phyloP scores from a whole-genome alignment of 1,139 yeast genomes.

The Scheffersomyces titani region DNA sequence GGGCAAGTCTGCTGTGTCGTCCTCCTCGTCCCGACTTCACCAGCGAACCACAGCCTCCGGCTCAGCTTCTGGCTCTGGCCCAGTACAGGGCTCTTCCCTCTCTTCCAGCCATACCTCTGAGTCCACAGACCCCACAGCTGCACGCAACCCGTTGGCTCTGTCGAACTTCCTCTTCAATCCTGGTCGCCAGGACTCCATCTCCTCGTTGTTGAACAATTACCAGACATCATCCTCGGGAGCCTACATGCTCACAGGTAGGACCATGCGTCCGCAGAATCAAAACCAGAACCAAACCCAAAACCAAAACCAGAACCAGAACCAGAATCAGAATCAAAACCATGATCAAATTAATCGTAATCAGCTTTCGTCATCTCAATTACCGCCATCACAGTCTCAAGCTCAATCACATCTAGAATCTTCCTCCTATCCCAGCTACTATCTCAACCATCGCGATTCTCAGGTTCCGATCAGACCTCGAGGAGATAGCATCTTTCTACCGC shows the following conservation, averaged over 20 bases:
- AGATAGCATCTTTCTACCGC: constrained; percentile 26
- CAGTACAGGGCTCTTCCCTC: background rate
- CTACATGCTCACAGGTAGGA: constrained; percentile 5
- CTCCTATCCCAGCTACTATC: constrained; percentile 17
- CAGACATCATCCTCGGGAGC: constrained; percentile 10
- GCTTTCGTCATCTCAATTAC: background rate
- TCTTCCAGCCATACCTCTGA: background rate
- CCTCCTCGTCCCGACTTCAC: constrained; percentile 8
- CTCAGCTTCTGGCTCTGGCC: background rate
- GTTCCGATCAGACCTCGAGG: constrained; percentile 17
- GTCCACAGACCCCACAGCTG: constrained; percentile 1
- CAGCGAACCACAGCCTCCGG: background rate
- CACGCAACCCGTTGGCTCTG: constrained; percentile 3
- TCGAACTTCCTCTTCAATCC: constrained; percentile 15
- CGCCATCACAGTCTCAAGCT: background rate
- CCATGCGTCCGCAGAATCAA: background rate
- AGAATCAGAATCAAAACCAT: background rate
- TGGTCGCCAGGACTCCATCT: constrained; percentile 18
- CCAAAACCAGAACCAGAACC: background rate
- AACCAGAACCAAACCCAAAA: background rate
- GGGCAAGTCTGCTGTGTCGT: constrained; percentile 13
- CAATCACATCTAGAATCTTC: background rate
- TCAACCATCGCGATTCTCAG: constrained; percentile 13
- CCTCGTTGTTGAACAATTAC: constrained; percentile 14
- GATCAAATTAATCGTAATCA: background rate